Conservation (phyloP, 2,329 filamentous ascomycete genomes). For the Gaeumannomyces sp. region DNA sequence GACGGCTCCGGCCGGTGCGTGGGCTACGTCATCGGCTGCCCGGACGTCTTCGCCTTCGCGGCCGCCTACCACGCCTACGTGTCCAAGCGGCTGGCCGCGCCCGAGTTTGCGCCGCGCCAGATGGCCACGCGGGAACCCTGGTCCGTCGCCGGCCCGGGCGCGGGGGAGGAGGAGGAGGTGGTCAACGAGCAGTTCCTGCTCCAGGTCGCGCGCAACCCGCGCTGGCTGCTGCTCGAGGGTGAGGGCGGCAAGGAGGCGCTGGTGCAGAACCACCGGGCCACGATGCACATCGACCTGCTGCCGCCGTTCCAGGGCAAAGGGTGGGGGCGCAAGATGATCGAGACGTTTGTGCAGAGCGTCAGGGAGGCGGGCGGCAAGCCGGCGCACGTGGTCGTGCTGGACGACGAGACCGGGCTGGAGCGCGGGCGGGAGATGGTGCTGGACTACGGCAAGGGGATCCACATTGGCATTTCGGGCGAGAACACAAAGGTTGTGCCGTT, state of each 20-base stretch:
- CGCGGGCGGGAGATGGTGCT: conserved; percentile 13
- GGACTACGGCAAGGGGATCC: conserved; percentile 31
- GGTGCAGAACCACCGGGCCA: conserved; percentile 30
- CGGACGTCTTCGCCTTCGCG: conserved; percentile 35
- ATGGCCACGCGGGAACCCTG: conserved; percentile 26
- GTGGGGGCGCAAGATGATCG: conserved; percentile 38
- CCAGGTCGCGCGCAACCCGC: conserved; percentile 35
- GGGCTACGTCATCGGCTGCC: conserved; percentile 43
- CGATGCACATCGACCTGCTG: conserved; percentile 45
- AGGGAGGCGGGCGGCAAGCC: conserved; percentile 13
- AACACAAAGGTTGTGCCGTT: conserved; percentile 42
- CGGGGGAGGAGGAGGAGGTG: conserved; percentile 5
- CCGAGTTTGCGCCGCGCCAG: conserved; percentile 18
- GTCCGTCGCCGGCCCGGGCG: conserved; percentile 40
- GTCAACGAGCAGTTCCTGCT: conserved; percentile 30
- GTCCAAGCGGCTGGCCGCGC: conserved; percentile 24
- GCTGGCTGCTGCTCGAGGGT: conserved; percentile 31
- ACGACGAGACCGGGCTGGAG: conserved; percentile 1
- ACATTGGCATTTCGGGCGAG: conserved; percentile 38
- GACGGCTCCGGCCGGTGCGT: conserved; percentile 37
- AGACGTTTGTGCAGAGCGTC: conserved; percentile 34
- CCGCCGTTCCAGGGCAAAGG: conserved; percentile 34
- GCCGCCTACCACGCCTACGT: conserved; percentile 33
- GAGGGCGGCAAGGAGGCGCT: conserved; percentile 29
- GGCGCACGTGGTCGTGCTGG: conserved; percentile 7